Percentiles rank a stretch among this genome's conserved stretches.
These are phyloP conservation scores for Cryptococcus wingfieldii DNA, from an alignment of 1,284 basidiomycete genomes.

Conservation along the genomic window DNA sequence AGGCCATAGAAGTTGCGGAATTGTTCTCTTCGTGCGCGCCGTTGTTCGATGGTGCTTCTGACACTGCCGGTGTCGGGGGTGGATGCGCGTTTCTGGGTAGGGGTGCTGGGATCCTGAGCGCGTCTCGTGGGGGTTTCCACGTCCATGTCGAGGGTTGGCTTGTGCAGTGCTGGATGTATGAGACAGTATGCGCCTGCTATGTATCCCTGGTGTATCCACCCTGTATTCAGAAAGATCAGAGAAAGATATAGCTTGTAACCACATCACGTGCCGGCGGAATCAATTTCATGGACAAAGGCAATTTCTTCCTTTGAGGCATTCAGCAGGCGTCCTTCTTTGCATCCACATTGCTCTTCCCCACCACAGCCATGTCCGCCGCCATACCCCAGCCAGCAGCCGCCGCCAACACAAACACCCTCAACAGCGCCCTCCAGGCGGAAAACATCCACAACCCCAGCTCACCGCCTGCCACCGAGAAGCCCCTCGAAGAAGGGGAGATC, in stretches of 20 bases:
- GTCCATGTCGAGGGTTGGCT: not conserved
- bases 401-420: slow-evolving; percentile 33
- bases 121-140: not conserved
- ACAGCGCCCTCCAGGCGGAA: slow-evolving; percentile 35
- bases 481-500: slow-evolving; percentile 43
- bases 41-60: slow-evolving; percentile 17
- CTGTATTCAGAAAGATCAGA: too few species aligned
- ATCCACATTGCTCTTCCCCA: not conserved
- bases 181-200: too few species aligned
- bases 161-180: too few species aligned
- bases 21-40: slow-evolving; percentile 38
- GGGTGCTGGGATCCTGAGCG: not conserved
- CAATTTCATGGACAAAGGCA: not conserved
- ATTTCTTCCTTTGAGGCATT: not conserved
- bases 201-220: too few species aligned
- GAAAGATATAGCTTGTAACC: not conserved
- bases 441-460: slow-evolving; percentile 25
- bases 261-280: not conserved
- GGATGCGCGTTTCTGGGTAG: not conserved
- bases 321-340: not conserved
- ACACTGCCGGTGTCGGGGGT: not conserved
- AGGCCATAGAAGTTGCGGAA: slow-evolving; percentile 43
- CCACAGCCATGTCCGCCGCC: slow-evolving; percentile 12
- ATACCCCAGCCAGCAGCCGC: slow-evolving; percentile 29
- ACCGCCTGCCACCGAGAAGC: slow-evolving; percentile 16